phyloP scores from a whole-genome alignment of 768 basidiomycete species.

The Suillus tomentosus region DNA sequence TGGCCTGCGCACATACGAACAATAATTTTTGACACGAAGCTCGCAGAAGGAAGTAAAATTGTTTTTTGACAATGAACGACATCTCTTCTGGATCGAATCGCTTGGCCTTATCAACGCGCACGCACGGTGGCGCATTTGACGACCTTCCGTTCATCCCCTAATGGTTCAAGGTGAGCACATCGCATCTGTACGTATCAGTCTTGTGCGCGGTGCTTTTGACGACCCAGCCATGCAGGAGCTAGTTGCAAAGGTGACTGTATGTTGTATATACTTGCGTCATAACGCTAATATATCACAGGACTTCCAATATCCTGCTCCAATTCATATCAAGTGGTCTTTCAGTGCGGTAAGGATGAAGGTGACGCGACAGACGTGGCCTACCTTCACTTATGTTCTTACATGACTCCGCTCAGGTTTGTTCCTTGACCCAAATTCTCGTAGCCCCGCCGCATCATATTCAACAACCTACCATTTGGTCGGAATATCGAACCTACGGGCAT shows the following conservation, averaged over 20 bases:
- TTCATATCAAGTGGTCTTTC: constrained; percentile 82
- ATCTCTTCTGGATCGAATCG: constrained; percentile 12
- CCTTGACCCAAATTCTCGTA: constrained; percentile 51
- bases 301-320: constrained; percentile 62
- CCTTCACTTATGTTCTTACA: constrained; percentile 5
- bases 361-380: no score
- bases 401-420: constrained; percentile 35
- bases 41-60: neutral
- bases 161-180: neutral
- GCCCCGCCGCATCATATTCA: constrained; percentile 42
- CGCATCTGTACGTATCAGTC: neutral
- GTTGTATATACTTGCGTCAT: neutral
- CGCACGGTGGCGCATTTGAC: no score
- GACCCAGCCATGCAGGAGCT: no score
- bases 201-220: neutral
- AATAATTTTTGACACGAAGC: neutral
- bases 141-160: neutral
- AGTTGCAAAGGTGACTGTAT: neutral
- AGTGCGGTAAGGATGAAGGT: constrained; percentile 58
- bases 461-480: constrained; percentile 49
- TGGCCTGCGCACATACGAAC: neutral
- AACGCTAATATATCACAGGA: constrained; percentile 37
- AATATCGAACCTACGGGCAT: constrained; percentile 45
- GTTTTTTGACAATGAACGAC: neutral
- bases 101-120: neutral